Evolutionary conservation across 2,329 filamentous ascomycete genomes (phyloP).

Genomic region (Aspergillus piperis): DNA sequence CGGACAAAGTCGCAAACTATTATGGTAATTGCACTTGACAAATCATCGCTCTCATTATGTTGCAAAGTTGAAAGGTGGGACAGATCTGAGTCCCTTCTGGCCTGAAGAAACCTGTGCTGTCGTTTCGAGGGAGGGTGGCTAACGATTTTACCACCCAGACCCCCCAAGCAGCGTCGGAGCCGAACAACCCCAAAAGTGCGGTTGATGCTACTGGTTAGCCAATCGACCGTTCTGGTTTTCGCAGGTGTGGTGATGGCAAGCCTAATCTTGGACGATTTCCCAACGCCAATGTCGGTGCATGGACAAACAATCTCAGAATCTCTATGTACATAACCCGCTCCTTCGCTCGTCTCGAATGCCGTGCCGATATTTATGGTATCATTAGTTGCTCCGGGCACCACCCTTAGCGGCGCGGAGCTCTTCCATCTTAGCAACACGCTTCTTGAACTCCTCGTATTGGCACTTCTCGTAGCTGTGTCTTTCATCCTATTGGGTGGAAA

Average conservation of each 20-base stretch:
- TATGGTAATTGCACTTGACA: background rate
- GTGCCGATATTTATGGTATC: conserved; percentile 24
- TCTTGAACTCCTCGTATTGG: conserved; percentile 99
- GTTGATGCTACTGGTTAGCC: background rate
- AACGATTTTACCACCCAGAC: background rate
- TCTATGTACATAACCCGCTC: conserved; percentile 44
- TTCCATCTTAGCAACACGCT: conserved; percentile 97
- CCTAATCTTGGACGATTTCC: conserved; percentile 26
- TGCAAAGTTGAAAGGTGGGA: background rate
- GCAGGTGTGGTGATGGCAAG: conserved; percentile 15
- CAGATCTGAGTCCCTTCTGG: background rate
- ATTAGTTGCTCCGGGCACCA: conserved; percentile 79
- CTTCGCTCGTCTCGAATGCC: conserved; percentile 30
- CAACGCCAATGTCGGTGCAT: conserved; percentile 40
- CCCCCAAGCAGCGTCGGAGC: background rate
- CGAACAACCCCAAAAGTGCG: background rate
- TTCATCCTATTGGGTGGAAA: conserved; percentile 68
- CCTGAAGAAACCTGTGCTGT: background rate
- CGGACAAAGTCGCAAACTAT: background rate
- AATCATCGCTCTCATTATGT: background rate
- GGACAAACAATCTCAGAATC: conserved; percentile 36
- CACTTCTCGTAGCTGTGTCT: conserved; percentile 98
- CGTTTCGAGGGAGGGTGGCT: background rate
- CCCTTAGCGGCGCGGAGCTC: conserved; percentile 85
- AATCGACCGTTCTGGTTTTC: background rate